Base-by-base conservation (phyloP, 768 basidiomycete species). In the Termitomyces sp. region DNA sequence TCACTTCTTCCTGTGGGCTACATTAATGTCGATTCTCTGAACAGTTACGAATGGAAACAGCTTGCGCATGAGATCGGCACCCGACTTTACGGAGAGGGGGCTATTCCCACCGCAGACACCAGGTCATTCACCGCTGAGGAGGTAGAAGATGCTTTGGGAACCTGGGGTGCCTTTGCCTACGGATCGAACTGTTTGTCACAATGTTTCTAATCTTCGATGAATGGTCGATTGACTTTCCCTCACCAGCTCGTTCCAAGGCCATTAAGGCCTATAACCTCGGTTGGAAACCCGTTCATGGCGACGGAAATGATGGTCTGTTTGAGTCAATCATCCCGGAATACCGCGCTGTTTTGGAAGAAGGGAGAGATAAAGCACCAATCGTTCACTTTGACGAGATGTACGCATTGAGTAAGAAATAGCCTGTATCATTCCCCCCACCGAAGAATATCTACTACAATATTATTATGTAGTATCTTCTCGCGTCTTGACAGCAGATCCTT, bases 321-420 rank as follows among this genome's bases (percentile, higher is more conserved):
- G 61, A 62, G 6, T 62, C 61, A 34, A 62, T 62, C 35, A 17
- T 62, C 41, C 50, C 61, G 0, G 61, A 62, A 45, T 59, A 59
- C 47, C 40, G 41, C 11, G 54, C 51, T 25, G 61, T 59, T 34
- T 31, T 62, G 35, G 58, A 62, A 54, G 61, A 62, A 40, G 61
- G 61, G 0, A 62, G 53, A 53, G 54, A 62, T 19, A 38, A 62
- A 44, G 54, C 57, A 10, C 61, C 61, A 17, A 59, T 53, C 6
- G 61, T 62, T n/a, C 61, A 62, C 45, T 62, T 62, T n/a, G 58
- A 62, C n/a, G 61, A 62, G 37, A 59, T 62, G 61, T 62, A 62
- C 32, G 61, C 61, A 19, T 41, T 62, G 54, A 49, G 48, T n/a
- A 47, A 58, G 46, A 53, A 53, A 46, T 62, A 54, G n/a, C n/a